Conservation (phyloP, 768 basidiomycete genomes). For the Mycena rosella region DNA sequence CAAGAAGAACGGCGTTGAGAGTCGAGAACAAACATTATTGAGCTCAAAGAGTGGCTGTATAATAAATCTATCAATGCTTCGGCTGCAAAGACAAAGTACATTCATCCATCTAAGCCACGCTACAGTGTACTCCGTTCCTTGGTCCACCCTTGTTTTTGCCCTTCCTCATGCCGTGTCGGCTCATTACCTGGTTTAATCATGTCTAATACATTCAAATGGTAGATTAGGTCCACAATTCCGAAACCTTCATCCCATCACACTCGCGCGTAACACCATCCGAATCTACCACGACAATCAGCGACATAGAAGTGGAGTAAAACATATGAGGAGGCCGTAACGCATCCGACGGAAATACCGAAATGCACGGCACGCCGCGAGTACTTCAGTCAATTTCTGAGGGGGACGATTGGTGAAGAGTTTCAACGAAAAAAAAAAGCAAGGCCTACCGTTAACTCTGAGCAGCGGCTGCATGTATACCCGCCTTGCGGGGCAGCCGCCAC, state of each 20-base stretch:
- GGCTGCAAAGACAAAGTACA: too few species aligned
- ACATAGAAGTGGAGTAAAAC: conserved; percentile 45
- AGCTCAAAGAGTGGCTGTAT: too few species aligned
- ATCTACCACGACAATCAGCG: conserved; percentile 54
- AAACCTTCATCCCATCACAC: conserved; percentile 61
- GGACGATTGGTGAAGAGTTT: conserved; percentile 28
- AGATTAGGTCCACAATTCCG: too few species aligned
- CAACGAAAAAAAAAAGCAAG: neutral
- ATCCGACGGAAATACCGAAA: conserved; percentile 99
- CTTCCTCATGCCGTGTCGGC: too few species aligned
- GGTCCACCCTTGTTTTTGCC: too few species aligned
- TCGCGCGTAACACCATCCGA: conserved; percentile 82
- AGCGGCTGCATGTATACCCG: conserved; percentile 97
- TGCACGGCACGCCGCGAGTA: conserved; percentile 92
- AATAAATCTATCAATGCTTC: too few species aligned
- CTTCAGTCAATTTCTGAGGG: conserved; percentile 94
- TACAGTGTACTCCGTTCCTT: too few species aligned
- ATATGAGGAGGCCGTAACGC: conserved; percentile 96
- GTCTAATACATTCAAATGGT: too few species aligned
- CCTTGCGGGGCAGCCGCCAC: conserved; percentile 86
- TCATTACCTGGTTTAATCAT: too few species aligned
- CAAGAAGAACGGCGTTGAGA: too few species aligned
- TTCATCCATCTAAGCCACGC: too few species aligned
- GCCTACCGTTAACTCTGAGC: conserved; percentile 87
- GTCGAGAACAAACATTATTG: too few species aligned